Conservation (phyloP, 2,329 filamentous ascomycete species). For the Alternaria sp. region DNA sequence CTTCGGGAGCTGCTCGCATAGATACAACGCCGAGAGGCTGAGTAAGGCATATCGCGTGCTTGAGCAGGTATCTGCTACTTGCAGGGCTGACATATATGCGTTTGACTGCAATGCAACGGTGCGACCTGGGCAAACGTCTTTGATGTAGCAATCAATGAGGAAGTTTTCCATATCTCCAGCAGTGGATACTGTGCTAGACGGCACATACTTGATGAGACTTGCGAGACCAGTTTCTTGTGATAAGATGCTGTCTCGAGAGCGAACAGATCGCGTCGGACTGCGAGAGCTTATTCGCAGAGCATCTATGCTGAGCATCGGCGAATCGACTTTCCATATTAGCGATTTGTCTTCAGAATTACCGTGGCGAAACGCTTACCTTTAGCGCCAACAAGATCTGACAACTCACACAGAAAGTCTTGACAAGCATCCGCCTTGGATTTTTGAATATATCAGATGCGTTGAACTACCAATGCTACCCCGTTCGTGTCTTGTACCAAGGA, state of each 20-base stretch:
- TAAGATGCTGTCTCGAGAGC: slow-evolving; percentile 36
- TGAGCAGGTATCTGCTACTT: slow-evolving; percentile 35
- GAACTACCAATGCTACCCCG: slow-evolving; percentile 41
- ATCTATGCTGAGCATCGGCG: slow-evolving; percentile 39
- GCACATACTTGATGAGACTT: slow-evolving; percentile 45
- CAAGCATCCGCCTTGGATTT: slow-evolving; percentile 45
- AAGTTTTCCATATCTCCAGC: slow-evolving; percentile 40
- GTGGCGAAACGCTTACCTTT: slow-evolving; percentile 32
- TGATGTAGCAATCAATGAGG: slow-evolving; percentile 44
- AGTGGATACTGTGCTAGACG: slow-evolving; percentile 27
- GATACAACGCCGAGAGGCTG: slow-evolving; percentile 46
- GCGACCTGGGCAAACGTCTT: slow-evolving; percentile 45
- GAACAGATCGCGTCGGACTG: slow-evolving; percentile 40
- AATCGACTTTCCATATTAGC: slow-evolving; percentile 38
- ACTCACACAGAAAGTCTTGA: slow-evolving; percentile 46
- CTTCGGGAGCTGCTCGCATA: slow-evolving; percentile 40
- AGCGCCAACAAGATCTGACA: slow-evolving; percentile 44
- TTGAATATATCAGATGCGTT: slow-evolving; percentile 47
- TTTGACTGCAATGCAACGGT: slow-evolving; percentile 40
- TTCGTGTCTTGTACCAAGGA: slow-evolving; percentile 38
- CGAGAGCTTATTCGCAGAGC: slow-evolving; percentile 32
- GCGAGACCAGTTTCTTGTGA: slow-evolving; percentile 36
- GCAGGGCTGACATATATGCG: slow-evolving; percentile 37
- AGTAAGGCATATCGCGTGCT: slow-evolving; percentile 46
- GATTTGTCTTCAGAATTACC: not conserved